Percentiles rank a stretch among this genome's conserved stretches.
phyloP scores from a whole-genome alignment of 495 filamentous ascomycete species.

The Aspergillus incahuasiensis region DNA sequence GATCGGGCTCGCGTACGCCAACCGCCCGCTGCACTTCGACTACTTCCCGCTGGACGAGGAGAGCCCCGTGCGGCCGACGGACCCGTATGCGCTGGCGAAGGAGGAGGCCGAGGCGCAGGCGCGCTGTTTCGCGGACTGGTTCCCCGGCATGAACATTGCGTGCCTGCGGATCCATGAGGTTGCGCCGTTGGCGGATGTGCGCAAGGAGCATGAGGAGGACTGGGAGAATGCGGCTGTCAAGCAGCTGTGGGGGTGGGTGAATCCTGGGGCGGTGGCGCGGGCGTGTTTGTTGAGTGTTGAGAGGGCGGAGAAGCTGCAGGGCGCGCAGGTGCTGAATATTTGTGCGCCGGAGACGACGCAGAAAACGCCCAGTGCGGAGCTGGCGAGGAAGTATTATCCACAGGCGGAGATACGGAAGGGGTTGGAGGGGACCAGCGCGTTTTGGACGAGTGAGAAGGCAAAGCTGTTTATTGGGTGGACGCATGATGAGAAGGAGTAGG shows the following conservation, averaged over 20 bases:
- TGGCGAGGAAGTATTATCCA: constrained; percentile 10
- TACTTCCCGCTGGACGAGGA: constrained; percentile 23
- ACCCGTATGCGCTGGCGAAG: constrained; percentile 19
- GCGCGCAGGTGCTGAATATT: constrained; percentile 9
- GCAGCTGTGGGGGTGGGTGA: constrained; percentile 20
- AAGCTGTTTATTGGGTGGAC: constrained; percentile 5
- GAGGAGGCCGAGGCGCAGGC: constrained; percentile 18
- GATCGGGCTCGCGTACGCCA: constrained; percentile 18
- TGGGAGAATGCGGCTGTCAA: constrained; percentile 16
- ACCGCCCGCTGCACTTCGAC: constrained; percentile 16
- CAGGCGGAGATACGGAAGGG: constrained; percentile 5
- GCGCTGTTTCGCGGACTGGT: constrained; percentile 14
- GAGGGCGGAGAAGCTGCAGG: constrained; percentile 5
- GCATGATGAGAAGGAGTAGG: constrained; percentile 9
- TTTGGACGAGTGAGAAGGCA: constrained; percentile 9
- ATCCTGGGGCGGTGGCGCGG: constrained; percentile 14
- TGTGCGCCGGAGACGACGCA: constrained; percentile 13
- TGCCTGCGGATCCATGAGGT: constrained; percentile 23
- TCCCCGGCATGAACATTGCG: constrained; percentile 19
- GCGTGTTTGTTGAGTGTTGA: constrained; percentile 18
- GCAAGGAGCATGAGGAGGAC: constrained; percentile 13
- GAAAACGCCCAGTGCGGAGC: constrained; percentile 4
- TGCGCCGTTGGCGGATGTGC: constrained; percentile 11
- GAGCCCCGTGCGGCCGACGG: constrained; percentile 13
- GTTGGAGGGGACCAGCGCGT: constrained; percentile 1